phyloP scores from a whole-genome alignment of 73 alveolate genomes.

The Uronychia setigera region DNA sequence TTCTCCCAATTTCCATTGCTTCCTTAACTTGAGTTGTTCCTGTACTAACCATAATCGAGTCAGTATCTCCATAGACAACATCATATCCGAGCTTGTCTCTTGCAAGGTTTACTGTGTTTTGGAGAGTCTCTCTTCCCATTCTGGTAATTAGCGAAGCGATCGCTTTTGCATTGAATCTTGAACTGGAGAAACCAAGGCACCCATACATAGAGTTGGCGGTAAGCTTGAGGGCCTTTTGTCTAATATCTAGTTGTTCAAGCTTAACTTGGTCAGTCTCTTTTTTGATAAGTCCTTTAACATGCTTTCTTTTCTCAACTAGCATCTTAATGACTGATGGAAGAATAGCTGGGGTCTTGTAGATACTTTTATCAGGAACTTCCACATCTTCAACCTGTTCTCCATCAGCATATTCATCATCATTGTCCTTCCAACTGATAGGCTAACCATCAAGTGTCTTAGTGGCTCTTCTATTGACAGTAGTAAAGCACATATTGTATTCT shows the following conservation, averaged over 20 bases:
- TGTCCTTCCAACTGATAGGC: constrained; percentile 38
- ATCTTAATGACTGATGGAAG: constrained; percentile 89
- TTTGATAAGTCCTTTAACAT: constrained; percentile 84
- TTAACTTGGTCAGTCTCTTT: constrained; percentile 83
- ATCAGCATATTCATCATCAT: constrained; percentile 67
- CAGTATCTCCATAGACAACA: constrained; percentile 99
- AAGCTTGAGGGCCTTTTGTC: constrained; percentile 96
- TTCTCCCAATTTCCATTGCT: constrained; percentile 86
- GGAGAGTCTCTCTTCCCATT: constrained; percentile 96
- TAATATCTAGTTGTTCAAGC: constrained; percentile 84
- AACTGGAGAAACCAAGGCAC: constrained; percentile 96
- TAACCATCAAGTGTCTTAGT: constrained; percentile 77
- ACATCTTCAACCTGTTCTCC: constrained; percentile 73
- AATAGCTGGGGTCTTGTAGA: constrained; percentile 63
- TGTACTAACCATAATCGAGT: constrained; percentile 97
- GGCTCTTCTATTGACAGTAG: constrained; percentile 93
- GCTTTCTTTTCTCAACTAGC: constrained; percentile 86
- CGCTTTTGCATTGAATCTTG: constrained; percentile 97
- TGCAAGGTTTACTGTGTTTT: constrained; percentile 82
- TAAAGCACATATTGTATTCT: constrained; percentile 99
- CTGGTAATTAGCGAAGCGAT: constrained; percentile 98
- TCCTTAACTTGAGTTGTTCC: constrained; percentile 76
- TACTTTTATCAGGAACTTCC: constrained; percentile 77
- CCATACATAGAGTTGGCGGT: constrained; percentile 99
- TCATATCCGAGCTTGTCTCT: constrained; percentile 60